Evolutionary conservation across 2,329 filamentous ascomycete genomes (phyloP).

Genomic region (Sporothrix humicola): DNA sequence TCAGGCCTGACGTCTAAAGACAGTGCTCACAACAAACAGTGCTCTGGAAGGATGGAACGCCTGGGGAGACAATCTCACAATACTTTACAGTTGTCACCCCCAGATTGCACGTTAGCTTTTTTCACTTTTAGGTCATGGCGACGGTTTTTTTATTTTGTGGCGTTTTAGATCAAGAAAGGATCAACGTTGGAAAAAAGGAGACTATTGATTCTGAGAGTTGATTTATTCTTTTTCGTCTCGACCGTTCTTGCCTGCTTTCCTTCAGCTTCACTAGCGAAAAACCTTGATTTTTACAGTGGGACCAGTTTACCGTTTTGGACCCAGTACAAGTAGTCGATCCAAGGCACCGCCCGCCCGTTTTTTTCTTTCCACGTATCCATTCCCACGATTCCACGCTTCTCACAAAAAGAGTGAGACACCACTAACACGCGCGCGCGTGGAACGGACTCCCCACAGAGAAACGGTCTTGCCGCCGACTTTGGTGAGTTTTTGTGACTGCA

Average conservation of each 20-base stretch:
- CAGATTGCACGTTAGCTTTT: too few relatives aligned
- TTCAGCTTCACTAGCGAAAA: neutral
- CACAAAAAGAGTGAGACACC: neutral
- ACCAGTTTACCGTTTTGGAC: neutral
- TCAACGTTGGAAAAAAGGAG: neutral
- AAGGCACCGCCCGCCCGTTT: neutral
- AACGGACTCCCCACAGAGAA: neutral
- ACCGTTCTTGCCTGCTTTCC: too few relatives aligned
- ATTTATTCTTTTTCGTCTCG: too few relatives aligned
- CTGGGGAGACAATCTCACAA: too few relatives aligned
- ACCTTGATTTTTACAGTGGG: conserved; percentile 12
- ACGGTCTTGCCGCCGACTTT: neutral
- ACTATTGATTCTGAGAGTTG: neutral
- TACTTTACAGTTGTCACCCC: too few relatives aligned
- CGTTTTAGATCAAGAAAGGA: conserved; percentile 8
- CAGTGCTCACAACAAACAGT: too few relatives aligned
- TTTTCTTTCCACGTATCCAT: neutral
- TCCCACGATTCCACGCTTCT: neutral
- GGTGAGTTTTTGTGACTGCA: too few relatives aligned
- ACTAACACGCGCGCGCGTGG: conserved; percentile 8
- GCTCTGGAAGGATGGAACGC: too few relatives aligned
- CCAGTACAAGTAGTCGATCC: neutral
- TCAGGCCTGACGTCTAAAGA: too few relatives aligned
- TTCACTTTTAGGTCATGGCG: too few relatives aligned
- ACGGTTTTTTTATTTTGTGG: too few relatives aligned